Conservation (phyloP, 805 yeast species). For the Hemisphaericaspora nanyangensis region DNA sequence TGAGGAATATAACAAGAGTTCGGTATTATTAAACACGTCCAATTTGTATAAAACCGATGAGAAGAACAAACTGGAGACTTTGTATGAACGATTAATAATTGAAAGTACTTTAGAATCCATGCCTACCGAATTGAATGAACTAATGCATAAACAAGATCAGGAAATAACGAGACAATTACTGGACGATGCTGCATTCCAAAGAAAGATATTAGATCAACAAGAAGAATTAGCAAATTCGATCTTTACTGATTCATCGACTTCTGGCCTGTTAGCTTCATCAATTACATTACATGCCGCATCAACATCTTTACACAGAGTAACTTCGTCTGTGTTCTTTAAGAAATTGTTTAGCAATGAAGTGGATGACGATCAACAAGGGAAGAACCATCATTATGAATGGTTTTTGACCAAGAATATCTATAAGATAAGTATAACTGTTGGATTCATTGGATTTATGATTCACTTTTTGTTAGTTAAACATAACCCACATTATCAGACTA, state of each 20-base stretch:
- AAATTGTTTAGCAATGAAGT: constrained; percentile 19
- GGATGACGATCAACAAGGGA: constrained; percentile 6
- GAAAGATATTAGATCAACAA: constrained; percentile 20
- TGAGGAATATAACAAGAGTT: constrained; percentile 25
- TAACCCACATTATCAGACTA: constrained; percentile 9
- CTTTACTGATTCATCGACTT: constrained; percentile 13
- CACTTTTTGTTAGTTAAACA: constrained; percentile 30
- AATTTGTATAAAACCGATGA: constrained; percentile 8
- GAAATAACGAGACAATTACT: constrained; percentile 26
- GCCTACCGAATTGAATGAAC: constrained; percentile 5
- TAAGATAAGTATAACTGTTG: constrained; percentile 34
- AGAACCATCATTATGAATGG: constrained; percentile 10
- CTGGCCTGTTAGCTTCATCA: constrained; percentile 33
- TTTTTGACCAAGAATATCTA: constrained; percentile 18
- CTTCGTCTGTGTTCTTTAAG: constrained; percentile 29
- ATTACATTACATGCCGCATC: constrained; percentile 28
- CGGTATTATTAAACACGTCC: constrained; percentile 35
- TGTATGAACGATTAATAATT: not conserved
- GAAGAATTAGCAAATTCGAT: constrained; percentile 19
- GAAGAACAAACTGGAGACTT: constrained; percentile 4
- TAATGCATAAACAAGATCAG: constrained; percentile 26
- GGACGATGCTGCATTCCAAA: constrained; percentile 23
- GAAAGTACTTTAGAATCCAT: not conserved
- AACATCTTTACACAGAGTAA: constrained; percentile 23
- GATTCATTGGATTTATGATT: constrained; percentile 34